These are phyloP conservation scores for Fusarium beomiforme DNA, from an alignment of 2,329 filamentous ascomycete genomes.

Conservation along the genomic window DNA sequence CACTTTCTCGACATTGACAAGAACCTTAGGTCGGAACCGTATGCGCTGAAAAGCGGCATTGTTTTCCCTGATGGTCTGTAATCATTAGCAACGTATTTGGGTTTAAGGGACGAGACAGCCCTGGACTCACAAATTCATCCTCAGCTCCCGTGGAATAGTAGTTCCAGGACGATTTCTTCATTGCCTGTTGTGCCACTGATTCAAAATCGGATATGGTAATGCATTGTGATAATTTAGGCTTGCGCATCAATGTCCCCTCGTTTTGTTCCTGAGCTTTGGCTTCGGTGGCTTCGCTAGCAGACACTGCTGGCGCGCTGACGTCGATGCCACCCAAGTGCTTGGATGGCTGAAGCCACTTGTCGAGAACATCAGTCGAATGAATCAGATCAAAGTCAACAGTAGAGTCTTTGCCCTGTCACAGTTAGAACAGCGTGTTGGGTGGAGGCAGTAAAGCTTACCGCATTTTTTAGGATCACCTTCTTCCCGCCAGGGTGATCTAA, in stretches of 20 bases:
- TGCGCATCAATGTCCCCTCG: neutral
- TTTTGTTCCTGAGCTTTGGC: neutral
- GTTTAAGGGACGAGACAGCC: accelerated
- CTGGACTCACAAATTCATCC: constrained; percentile 17
- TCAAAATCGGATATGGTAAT: constrained; percentile 17
- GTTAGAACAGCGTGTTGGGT: accelerated
- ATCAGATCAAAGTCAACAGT: constrained; percentile 17
- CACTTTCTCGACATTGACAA: constrained; percentile 19
- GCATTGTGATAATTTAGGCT: constrained; percentile 12
- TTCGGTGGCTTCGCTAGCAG: neutral
- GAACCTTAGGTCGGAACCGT: constrained; percentile 11
- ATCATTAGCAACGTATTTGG: neutral
- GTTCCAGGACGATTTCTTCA: constrained; percentile 18
- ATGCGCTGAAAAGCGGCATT: neutral
- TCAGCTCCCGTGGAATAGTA: constrained; percentile 26
- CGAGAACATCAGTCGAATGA: constrained; percentile 15
- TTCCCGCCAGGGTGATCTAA: constrained; percentile 15
- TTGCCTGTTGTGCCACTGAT: neutral
- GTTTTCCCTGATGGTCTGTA: constrained; percentile 17
- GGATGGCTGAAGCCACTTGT: constrained; percentile 14
- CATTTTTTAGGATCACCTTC: constrained; percentile 27
- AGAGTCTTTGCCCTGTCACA: constrained; percentile 15
- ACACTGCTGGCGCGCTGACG: neutral
- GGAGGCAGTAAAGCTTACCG: neutral
- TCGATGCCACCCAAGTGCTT: constrained; percentile 17